phyloP scores from a whole-genome alignment of 2,329 filamentous ascomycete species.

The Hypoxylon sp. region DNA sequence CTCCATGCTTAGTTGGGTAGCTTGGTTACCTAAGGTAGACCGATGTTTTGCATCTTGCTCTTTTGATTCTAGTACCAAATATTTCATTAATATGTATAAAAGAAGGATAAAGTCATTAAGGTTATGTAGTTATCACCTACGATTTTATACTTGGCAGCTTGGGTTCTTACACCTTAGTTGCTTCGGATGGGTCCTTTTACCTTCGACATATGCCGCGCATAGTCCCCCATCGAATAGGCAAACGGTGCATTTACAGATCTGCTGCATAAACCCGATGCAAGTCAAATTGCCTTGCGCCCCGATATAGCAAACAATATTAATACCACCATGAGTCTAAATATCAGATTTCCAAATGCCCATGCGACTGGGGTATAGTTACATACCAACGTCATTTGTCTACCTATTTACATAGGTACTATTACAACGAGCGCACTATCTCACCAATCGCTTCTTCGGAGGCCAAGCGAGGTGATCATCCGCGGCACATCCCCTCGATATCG shows the following conservation, averaged over 20 bases:
- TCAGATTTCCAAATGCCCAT: no score
- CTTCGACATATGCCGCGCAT: background rate
- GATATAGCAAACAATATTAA: no score
- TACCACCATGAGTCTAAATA: no score
- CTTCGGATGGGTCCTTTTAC: background rate
- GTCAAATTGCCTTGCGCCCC: no score
- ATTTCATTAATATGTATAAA: background rate
- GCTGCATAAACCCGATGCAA: no score
- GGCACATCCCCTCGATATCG: slow-evolving; percentile 1
- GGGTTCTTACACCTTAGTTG: no score
- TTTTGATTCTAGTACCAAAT: slow-evolving; percentile 24
- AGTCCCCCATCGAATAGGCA: no score
- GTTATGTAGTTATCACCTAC: background rate
- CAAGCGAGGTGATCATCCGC: slow-evolving; percentile 9
- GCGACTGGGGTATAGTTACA: no score
- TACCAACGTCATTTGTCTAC: no score
- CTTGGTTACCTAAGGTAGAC: background rate
- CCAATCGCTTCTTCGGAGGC: background rate
- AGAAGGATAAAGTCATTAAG: background rate
- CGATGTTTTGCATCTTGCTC: slow-evolving; percentile 9
- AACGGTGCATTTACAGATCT: no score
- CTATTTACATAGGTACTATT: no score
- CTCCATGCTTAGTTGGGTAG: slow-evolving; percentile 26
- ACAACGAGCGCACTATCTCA: slow-evolving; percentile 4
- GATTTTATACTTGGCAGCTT: background rate